Evolutionary conservation across 805 yeast species (phyloP).

Genomic region (Yarrowia sp.): DNA sequence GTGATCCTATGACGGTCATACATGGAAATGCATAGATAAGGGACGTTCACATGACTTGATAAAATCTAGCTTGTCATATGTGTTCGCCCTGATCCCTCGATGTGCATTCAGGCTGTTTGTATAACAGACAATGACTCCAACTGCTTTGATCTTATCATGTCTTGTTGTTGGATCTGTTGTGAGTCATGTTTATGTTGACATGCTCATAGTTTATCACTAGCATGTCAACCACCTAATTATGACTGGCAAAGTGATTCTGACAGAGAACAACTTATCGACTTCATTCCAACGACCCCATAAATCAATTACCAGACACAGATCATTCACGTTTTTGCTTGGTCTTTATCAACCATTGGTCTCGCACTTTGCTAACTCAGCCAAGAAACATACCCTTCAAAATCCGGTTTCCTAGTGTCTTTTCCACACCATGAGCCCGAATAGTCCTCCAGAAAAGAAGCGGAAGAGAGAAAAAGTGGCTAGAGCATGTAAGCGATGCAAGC

Average conservation of each 20-base stretch:
- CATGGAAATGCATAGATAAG: conserved; percentile 6
- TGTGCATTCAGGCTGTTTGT: too few relatives aligned
- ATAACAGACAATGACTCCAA: too few relatives aligned
- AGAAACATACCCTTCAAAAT: too few relatives aligned
- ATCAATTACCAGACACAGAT: too few relatives aligned
- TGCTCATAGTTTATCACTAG: background rate
- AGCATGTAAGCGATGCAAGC: conserved; percentile 65
- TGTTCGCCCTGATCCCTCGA: background rate
- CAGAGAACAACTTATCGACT: too few relatives aligned
- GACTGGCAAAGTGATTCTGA: too few relatives aligned
- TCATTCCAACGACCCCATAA: too few relatives aligned
- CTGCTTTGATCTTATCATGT: background rate
- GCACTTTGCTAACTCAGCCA: too few relatives aligned
- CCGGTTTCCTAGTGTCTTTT: too few relatives aligned
- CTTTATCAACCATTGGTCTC: too few relatives aligned
- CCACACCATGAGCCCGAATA: conserved; percentile 13
- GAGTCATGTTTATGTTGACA: background rate
- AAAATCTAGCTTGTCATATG: background rate
- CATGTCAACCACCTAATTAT: background rate
- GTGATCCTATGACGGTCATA: background rate
- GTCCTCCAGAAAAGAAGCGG: conserved; percentile 34
- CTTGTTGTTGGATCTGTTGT: background rate
- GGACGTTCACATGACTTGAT: background rate
- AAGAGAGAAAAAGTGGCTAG: conserved; percentile 51
- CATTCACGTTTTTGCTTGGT: too few relatives aligned